Evolutionary conservation across 345 rosid species (phyloP), one percentile per base, ranked within the genome.

Genomic region (Combretum micranthum): DNA sequence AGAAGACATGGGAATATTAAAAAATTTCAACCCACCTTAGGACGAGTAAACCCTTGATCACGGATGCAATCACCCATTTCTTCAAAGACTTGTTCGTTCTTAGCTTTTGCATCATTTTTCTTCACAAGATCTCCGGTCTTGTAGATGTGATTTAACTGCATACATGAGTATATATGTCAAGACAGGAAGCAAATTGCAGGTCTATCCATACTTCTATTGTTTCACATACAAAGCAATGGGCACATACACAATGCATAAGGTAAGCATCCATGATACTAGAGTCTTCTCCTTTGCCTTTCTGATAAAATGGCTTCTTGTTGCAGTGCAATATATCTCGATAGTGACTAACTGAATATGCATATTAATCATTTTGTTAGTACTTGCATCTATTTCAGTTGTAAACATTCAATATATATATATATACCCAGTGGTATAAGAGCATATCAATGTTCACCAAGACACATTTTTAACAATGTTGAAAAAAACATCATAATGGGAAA

Each of bases 41-140:
- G 88, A 74, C 98, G 98, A 64, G 98, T 86, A 69, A 88, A 92
- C 56, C 98, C 98, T 53, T 72, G 96, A 72, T 92, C 98, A 74
- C 75, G 88, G 63, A 79, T 80, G 62, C 58, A 73, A 78, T 79
- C 84, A 46, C 64, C 77, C 76, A 66, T 68, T 53, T 71, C 86
- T 56, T 66, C 63, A 26, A 77, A 58, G 44, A 60, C 61, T 57
- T 64, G 80, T 72, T 66, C 73, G 66, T 71, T 77, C 76, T 84
- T 88, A 58, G 72, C 75, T 82, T 83, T 88, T 21, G 82, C 65
- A 39, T 88, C 90, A 74, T 88, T 86, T 78, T 75, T 84, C 69
- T 62, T 82, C 64, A 92, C 88, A 64, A 83, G 77, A 73, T 80
- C 90, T 69, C 92, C 68, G 55, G 83, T 78, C 71, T 60, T 86